Conservation (phyloP, 164 flowering plant species). For the Dillenia suffruticosa region DNA sequence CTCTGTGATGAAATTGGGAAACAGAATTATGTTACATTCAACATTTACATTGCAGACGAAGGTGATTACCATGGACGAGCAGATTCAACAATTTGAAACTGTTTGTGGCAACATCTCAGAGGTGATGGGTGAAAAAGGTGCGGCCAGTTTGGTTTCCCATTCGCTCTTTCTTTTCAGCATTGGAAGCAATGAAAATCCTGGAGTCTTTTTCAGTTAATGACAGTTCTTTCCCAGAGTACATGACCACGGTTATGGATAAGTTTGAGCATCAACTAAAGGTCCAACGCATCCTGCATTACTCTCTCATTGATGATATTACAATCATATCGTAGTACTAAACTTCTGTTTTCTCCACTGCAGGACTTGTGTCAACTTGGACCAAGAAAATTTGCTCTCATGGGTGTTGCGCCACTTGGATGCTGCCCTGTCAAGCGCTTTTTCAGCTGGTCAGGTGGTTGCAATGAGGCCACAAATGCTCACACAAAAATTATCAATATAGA, state of each 20-base stretch:
- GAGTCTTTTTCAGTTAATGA: background rate
- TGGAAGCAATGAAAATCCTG: slow-evolving; percentile 28
- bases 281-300: no score
- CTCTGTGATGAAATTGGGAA: no score
- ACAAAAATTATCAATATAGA: slow-evolving; percentile 3
- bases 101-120: slow-evolving; percentile 14
- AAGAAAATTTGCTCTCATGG: slow-evolving; percentile 16
- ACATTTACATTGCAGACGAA: background rate
- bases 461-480: slow-evolving; percentile 1
- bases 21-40: no score
- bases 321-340: background rate
- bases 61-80: slow-evolving; percentile 8
- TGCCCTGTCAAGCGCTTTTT: slow-evolving; percentile 7
- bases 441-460: slow-evolving; percentile 2
- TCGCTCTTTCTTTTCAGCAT: slow-evolving; percentile 21
- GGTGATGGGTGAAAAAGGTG: slow-evolving; percentile 1
- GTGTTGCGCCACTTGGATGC: slow-evolving; percentile 22
- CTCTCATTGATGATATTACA: background rate
- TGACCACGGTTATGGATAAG: background rate
- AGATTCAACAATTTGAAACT: slow-evolving; percentile 18
- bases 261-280: slow-evolving; percentile 14
- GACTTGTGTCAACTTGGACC: slow-evolving; percentile 17
- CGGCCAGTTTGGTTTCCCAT: slow-evolving; percentile 1
- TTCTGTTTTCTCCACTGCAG: slow-evolving; percentile 4
- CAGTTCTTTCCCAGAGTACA: background rate